Evolutionary conservation across 208 protist species (phyloP).

Genomic region (Crithidia fasciculata): DNA sequence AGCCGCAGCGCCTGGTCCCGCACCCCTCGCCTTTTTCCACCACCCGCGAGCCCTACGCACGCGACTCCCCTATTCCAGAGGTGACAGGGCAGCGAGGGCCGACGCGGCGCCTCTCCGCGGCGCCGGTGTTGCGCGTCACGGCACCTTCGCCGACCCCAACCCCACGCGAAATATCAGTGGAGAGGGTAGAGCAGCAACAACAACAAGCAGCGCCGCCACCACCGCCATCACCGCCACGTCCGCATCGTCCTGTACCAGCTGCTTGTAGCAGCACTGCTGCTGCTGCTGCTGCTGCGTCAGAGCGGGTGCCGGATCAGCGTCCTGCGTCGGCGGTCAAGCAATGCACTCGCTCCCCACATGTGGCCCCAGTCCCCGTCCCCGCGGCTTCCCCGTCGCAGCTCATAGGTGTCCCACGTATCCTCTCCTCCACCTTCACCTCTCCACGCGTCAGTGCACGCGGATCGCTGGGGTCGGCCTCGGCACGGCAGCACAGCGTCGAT

Average conservation of each 20-base stretch:
- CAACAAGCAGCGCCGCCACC: background rate
- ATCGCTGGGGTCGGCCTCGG: background rate
- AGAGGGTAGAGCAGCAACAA: background rate
- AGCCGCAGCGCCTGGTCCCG: background rate
- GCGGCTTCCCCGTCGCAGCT: slow-evolving; percentile 7
- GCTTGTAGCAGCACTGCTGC: no score
- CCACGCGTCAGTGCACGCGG: background rate
- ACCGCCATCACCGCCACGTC: background rate
- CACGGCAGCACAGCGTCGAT: slow-evolving; percentile 3
- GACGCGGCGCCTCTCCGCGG: no score
- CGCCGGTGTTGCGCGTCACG: background rate
- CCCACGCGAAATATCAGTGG: background rate
- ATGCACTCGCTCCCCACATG: background rate
- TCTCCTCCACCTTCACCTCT: slow-evolving; percentile 12
- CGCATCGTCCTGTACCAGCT: background rate
- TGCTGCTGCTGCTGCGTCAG: no score
- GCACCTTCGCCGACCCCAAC: slow-evolving; percentile 30
- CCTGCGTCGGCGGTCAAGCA: background rate
- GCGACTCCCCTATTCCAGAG: background rate
- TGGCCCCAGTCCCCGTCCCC: background rate
- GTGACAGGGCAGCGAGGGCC: background rate
- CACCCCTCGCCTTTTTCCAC: slow-evolving; percentile 17
- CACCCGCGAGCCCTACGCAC: slow-evolving; percentile 11
- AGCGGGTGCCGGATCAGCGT: background rate
- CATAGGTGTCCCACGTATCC: slow-evolving; percentile 15